Evolutionary conservation across 2,329 filamentous ascomycete genomes (phyloP).

Genomic region (Claviceps sp.): DNA sequence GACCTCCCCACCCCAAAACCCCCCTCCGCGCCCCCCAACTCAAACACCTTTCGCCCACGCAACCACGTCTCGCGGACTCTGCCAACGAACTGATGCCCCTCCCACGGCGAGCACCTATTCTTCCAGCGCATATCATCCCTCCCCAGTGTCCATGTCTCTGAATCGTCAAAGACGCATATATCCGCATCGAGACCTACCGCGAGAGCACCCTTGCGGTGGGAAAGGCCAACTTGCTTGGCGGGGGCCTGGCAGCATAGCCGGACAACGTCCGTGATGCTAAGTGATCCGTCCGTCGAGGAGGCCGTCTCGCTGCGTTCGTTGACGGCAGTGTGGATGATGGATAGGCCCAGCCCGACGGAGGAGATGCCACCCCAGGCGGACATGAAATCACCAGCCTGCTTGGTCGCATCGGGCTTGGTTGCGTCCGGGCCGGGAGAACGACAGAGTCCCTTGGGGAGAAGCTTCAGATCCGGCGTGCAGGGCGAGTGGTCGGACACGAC

Average conservation of each 20-base stretch:
- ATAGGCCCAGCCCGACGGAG: constrained; percentile 81
- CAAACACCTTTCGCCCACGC: constrained; percentile 61
- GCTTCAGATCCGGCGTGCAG: constrained; percentile 87
- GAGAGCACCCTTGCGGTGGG: constrained; percentile 65
- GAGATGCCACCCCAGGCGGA: constrained; percentile 93
- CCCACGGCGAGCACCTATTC: constrained; percentile 85
- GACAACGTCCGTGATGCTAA: constrained; percentile 62
- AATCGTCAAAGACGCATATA: constrained; percentile 81
- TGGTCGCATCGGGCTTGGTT: background rate
- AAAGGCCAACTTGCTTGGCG: constrained; percentile 73
- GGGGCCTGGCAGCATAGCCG: constrained; percentile 78
- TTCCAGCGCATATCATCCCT: constrained; percentile 81
- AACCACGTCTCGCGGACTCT: constrained; percentile 79
- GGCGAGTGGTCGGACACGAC: constrained; percentile 93
- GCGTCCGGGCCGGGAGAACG: background rate
- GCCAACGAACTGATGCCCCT: constrained; percentile 64
- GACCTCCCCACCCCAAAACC: constrained; percentile 38
- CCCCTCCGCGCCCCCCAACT: constrained; percentile 38
- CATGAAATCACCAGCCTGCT: constrained; percentile 68
- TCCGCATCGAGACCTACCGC: constrained; percentile 74
- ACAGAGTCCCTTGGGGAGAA: constrained; percentile 56
- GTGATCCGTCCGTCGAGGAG: constrained; percentile 15
- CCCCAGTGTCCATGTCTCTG: constrained; percentile 60
- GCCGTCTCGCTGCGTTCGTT: constrained; percentile 38
- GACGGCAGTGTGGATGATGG: constrained; percentile 75